phyloP scores from a whole-genome alignment of 2,329 filamentous ascomycete species.

The Penicillium sp. region DNA sequence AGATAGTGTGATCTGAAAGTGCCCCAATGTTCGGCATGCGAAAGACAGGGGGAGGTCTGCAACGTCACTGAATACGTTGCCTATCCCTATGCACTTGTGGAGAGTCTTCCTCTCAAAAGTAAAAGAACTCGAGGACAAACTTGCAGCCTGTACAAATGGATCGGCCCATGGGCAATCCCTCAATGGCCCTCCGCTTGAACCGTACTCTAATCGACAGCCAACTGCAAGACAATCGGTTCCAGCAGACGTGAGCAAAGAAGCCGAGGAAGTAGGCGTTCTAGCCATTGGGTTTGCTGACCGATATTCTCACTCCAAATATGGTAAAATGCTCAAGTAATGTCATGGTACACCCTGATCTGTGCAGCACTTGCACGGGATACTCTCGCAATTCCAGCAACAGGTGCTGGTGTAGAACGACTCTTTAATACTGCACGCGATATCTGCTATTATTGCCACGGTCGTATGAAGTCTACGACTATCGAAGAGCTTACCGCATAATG shows the following conservation, averaged over 20 bases:
- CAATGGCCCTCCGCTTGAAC: neutral
- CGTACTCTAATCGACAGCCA: neutral
- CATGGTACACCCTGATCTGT: neutral
- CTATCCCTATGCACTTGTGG: neutral
- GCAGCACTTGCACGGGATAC: too few species aligned
- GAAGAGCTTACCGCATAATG: neutral
- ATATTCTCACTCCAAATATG: neutral
- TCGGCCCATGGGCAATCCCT: neutral
- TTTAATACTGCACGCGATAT: too few species aligned
- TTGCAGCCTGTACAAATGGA: neutral
- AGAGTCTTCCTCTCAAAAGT: neutral
- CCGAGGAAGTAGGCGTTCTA: neutral
- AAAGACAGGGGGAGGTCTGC: neutral
- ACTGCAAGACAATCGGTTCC: neutral
- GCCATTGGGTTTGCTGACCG: neutral
- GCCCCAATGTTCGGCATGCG: neutral
- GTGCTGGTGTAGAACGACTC: too few species aligned
- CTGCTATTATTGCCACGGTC: too few species aligned
- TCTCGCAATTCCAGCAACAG: too few species aligned
- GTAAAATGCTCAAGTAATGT: neutral
- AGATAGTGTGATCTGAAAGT: neutral
- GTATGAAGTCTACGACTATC: too few species aligned
- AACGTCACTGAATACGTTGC: neutral
- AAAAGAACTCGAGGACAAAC: neutral
- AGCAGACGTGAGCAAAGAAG: neutral